Conservation (phyloP, 73 alveolate species). For the Paraurostyla sp. region DNA sequence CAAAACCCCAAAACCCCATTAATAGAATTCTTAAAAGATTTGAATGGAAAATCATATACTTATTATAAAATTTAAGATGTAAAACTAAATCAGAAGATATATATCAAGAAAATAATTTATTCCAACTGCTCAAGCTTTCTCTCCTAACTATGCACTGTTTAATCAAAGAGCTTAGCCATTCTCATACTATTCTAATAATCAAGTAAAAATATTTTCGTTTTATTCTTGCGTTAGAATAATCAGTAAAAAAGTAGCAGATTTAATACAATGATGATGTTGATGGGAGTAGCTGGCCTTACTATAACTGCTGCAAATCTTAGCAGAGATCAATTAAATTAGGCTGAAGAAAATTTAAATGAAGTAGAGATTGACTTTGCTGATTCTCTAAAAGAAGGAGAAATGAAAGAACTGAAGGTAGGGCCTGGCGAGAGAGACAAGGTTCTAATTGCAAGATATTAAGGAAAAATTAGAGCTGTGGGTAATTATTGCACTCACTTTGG, state of each 20-base stretch:
- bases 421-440: slow-evolving; percentile 64
- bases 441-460: slow-evolving; percentile 65
- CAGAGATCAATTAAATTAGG: neutral
- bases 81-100: slow-evolving; percentile 26
- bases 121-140: neutral
- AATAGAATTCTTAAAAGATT: too few relatives aligned
- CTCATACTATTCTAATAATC: neutral
- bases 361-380: slow-evolving; percentile 49
- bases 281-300: neutral
- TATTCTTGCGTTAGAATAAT: too few relatives aligned
- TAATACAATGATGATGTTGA: too few relatives aligned
- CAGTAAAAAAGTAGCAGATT: too few relatives aligned
- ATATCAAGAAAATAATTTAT: neutral
- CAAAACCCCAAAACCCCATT: too few relatives aligned
- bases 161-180: neutral
- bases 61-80: slow-evolving; percentile 5
- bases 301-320: neutral
- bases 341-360: neutral
- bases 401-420: slow-evolving; percentile 68
- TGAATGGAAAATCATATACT: too few relatives aligned
- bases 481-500: slow-evolving; percentile 93
- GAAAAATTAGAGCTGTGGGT: slow-evolving; percentile 71
- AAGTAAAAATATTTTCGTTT: too few relatives aligned
- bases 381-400: slow-evolving; percentile 60
- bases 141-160: neutral